These are phyloP conservation scores for Boletus rex-veris DNA, from an alignment of 768 basidiomycete species.

Conservation along the genomic window DNA sequence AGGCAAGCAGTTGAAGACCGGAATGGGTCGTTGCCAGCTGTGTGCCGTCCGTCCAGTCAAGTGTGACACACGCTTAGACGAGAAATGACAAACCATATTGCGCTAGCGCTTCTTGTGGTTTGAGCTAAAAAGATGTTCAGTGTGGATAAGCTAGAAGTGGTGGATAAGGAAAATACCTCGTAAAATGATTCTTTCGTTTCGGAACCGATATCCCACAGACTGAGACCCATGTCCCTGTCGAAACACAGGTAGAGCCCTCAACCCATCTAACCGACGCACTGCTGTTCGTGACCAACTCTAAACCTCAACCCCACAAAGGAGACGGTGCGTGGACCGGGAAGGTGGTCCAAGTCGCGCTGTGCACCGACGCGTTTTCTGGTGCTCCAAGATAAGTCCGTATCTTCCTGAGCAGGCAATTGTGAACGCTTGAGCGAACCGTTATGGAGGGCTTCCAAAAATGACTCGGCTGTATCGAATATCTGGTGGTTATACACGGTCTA, in stretches of 20 bases:
- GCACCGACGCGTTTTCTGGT: slow-evolving; percentile 40
- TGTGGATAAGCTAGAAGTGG: background rate
- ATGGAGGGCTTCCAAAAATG: slow-evolving; percentile 51
- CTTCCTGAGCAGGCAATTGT: slow-evolving; percentile 27
- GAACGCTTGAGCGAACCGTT: slow-evolving; percentile 50
- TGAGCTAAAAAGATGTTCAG: slow-evolving; percentile 34
- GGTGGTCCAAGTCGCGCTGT: slow-evolving; percentile 55
- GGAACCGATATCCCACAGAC: slow-evolving; percentile 56
- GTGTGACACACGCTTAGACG: background rate
- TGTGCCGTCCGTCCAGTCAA: background rate
- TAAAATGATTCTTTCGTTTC: slow-evolving; percentile 58
- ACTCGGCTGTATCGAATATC: slow-evolving; percentile 44
- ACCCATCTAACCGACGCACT: slow-evolving; percentile 68
- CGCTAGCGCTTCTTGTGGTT: slow-evolving; percentile 61
- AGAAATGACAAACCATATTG: slow-evolving; percentile 44
- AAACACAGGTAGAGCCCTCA: slow-evolving; percentile 61
- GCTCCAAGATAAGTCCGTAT: slow-evolving; percentile 41
- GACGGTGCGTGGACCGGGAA: slow-evolving; percentile 61
- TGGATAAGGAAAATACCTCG: slow-evolving; percentile 36
- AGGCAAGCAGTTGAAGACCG: slow-evolving; percentile 61
- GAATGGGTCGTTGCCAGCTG: slow-evolving; percentile 59
- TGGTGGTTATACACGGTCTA: slow-evolving; percentile 61
- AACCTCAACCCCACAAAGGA: slow-evolving; percentile 59
- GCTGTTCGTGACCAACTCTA: slow-evolving; percentile 46
- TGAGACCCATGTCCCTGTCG: slow-evolving; percentile 63